Conservation (phyloP, 148 eudicot species). For the Simmondsia chinensis region DNA sequence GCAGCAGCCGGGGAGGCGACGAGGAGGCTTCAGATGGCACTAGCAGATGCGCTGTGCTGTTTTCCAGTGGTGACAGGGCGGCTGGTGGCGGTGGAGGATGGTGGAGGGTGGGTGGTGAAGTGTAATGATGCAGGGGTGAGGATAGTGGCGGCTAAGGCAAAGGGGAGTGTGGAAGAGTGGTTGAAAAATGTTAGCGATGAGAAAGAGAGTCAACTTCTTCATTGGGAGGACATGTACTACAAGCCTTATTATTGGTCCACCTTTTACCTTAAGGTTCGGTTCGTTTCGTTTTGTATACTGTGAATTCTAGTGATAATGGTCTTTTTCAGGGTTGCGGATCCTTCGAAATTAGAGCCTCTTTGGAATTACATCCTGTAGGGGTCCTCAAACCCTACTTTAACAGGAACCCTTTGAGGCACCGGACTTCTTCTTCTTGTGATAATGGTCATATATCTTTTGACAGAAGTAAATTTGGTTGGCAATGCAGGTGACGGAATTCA, state of each 20-base stretch:
- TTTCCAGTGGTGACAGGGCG: constrained; percentile 42
- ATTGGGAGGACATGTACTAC: constrained; percentile 59
- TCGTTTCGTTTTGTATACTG: too few species aligned
- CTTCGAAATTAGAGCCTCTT: too few species aligned
- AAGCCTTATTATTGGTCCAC: constrained; percentile 55
- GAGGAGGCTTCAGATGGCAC: constrained; percentile 21
- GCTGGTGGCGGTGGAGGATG: constrained; percentile 23
- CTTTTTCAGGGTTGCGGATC: too few species aligned
- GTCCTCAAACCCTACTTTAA: too few species aligned
- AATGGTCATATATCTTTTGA: too few species aligned
- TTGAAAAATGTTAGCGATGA: constrained; percentile 31
- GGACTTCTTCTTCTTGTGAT: too few species aligned
- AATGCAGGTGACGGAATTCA: constrained; percentile 54
- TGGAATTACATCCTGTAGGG: too few species aligned
- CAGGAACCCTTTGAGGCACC: too few species aligned
- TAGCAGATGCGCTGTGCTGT: constrained; percentile 27
- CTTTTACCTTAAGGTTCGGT: constrained; percentile 50
- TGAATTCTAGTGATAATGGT: too few species aligned
- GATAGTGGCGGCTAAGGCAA: constrained; percentile 42
- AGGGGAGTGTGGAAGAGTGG: constrained; percentile 61
- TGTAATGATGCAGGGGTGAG: constrained; percentile 72
- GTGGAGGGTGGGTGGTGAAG: constrained; percentile 52
- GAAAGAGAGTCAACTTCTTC: constrained; percentile 44
- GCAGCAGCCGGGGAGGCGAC: constrained; percentile 15
- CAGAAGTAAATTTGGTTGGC: too few species aligned